These are phyloP conservation scores for Juglanconis sp. DNA, from an alignment of 2,329 filamentous ascomycete species.

Conservation along the genomic window DNA sequence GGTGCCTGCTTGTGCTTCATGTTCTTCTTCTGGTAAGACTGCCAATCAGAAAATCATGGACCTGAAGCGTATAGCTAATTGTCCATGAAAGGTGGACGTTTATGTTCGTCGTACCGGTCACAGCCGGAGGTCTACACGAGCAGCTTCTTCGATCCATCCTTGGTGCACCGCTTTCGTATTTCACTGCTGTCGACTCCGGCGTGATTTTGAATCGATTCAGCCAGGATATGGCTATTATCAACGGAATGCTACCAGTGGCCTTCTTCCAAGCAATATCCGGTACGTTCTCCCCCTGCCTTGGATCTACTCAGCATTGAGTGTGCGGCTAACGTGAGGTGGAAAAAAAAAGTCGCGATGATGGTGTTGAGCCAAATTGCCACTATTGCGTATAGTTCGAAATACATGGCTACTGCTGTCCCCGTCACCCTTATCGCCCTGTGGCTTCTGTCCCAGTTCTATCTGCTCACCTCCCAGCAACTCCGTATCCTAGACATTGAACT, in stretches of 20 bases:
- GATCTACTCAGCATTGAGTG: not conserved
- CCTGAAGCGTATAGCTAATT: not conserved
- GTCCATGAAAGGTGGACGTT: not conserved
- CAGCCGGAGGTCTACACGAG: not conserved
- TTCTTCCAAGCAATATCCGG: conserved; percentile 14
- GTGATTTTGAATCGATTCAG: conserved; percentile 33
- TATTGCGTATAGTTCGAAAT: conserved; percentile 36
- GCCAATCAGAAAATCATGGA: not conserved
- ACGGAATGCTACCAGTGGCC: conserved; percentile 27
- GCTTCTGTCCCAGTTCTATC: conserved; percentile 25
- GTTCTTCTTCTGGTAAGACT: not conserved
- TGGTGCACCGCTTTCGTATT: conserved; percentile 29
- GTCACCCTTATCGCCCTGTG: conserved; percentile 38
- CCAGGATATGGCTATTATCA: conserved; percentile 29
- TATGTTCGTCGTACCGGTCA: not conserved
- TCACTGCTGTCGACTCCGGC: conserved; percentile 31
- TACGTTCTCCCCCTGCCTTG: not conserved
- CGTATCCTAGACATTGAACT: not conserved
- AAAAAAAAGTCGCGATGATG: conserved; percentile 17
- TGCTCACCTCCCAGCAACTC: not conserved
- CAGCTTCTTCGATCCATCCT: conserved; percentile 13
- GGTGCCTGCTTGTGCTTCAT: not conserved
- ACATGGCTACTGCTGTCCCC: conserved; percentile 41
- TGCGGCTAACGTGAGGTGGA: not conserved
- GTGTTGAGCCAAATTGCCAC: conserved; percentile 37